Conservation (phyloP, 2,329 filamentous ascomycete species). For the Diaporthe sp. region DNA sequence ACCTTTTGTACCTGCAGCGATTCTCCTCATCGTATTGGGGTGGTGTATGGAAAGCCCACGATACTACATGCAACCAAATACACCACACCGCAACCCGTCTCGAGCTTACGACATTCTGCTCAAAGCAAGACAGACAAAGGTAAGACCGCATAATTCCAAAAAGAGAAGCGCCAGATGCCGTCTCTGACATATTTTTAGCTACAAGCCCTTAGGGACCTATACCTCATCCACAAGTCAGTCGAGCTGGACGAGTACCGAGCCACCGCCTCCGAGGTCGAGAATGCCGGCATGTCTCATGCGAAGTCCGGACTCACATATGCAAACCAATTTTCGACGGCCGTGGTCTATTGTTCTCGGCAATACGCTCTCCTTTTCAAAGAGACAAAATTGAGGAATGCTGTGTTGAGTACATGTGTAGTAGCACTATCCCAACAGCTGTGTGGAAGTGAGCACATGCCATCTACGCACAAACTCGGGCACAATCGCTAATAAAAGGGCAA, state of each 20-base stretch:
- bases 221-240: slow-evolving; percentile 54
- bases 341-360: slow-evolving; percentile 37
- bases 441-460: slow-evolving; percentile 49
- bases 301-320: slow-evolving; percentile 40
- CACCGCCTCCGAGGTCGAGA: background rate
- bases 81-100: slow-evolving; percentile 52
- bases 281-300: background rate
- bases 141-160: slow-evolving; percentile 16
- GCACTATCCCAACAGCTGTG: slow-evolving; percentile 51
- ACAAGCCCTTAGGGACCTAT: slow-evolving; percentile 58
- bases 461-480: background rate
- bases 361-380: slow-evolving; percentile 47
- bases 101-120: slow-evolving; percentile 52
- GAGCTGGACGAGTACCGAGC: slow-evolving; percentile 44
- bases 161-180: too few species aligned
- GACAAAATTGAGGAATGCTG: slow-evolving; percentile 48
- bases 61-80: slow-evolving; percentile 55
- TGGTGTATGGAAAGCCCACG: slow-evolving; percentile 58
- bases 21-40: slow-evolving; percentile 52
- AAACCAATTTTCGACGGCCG: slow-evolving; percentile 5
- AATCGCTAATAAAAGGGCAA: background rate
- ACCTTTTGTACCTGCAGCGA: slow-evolving; percentile 52
- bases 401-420: slow-evolving; percentile 52
- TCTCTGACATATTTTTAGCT: slow-evolving; percentile 46
- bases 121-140: slow-evolving; percentile 55